These are phyloP conservation scores for Canavalia ensiformis DNA, from an alignment of 306 rosid genomes.

Conservation along the genomic window DNA sequence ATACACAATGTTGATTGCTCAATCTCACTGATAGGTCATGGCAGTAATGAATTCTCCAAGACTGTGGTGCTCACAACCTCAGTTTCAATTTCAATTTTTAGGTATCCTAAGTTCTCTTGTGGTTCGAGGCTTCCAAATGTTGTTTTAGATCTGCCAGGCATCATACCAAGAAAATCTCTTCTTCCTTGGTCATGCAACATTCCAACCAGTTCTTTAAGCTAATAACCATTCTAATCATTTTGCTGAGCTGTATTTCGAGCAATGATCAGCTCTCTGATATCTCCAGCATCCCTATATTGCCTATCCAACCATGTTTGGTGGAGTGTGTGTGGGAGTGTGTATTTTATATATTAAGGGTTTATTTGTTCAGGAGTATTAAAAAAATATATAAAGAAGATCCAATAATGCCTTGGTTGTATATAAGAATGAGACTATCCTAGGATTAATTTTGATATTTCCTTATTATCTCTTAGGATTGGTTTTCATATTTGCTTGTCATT, in stretches of 20 bases:
- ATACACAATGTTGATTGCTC: neutral
- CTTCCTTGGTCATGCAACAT: constrained; percentile 4
- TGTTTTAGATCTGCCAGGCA: neutral
- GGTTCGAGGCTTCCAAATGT: neutral
- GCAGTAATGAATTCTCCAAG: neutral
- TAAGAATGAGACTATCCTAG: too few species aligned
- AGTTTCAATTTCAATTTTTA: constrained; percentile 8
- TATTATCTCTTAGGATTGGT: neutral
- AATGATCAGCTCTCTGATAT: neutral
- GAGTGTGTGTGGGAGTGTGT: neutral
- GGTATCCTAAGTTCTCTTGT: neutral
- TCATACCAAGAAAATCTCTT: neutral
- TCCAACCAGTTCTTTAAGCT: neutral
- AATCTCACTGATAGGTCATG: neutral
- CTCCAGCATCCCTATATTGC: neutral
- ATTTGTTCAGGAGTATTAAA: neutral
- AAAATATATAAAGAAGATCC: neutral
- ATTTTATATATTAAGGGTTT: neutral
- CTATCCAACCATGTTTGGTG: neutral
- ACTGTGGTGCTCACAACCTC: neutral
- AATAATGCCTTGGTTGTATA: too few species aligned
- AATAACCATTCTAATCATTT: neutral
- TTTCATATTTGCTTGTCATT: neutral
- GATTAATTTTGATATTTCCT: neutral
- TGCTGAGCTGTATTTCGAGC: neutral